Conservation (phyloP, 805 yeast species). For the Metahyphopichia silvanorum region DNA sequence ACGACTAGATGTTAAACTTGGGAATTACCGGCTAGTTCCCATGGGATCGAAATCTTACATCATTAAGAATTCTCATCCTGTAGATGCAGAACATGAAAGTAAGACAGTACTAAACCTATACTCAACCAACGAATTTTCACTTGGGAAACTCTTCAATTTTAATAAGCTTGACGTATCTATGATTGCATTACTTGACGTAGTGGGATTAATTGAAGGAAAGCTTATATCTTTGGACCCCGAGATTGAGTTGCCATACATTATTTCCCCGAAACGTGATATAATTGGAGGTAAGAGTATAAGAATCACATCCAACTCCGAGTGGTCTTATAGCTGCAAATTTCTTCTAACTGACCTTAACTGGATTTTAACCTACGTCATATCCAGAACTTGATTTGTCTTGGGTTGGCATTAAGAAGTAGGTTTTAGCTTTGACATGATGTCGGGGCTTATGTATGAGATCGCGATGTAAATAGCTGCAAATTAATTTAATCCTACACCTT, state of each 20-base stretch:
- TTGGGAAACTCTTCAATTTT: slow-evolving; percentile 69
- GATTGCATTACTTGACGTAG: slow-evolving; percentile 69
- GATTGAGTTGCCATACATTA: slow-evolving; percentile 70
- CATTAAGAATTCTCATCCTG: slow-evolving; percentile 45
- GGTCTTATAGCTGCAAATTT: slow-evolving; percentile 89
- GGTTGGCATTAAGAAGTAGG: too few relatives aligned
- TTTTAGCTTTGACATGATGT: too few relatives aligned
- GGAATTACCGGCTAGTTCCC: slow-evolving; percentile 67
- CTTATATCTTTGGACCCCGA: slow-evolving; percentile 46
- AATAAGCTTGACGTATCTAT: slow-evolving; percentile 77
- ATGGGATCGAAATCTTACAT: slow-evolving; percentile 83
- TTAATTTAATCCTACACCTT: too few relatives aligned
- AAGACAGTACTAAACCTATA: slow-evolving; percentile 52
- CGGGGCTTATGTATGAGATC: too few relatives aligned
- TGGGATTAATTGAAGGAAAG: slow-evolving; percentile 47
- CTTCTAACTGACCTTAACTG: slow-evolving; percentile 76
- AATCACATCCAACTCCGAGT: slow-evolving; percentile 68
- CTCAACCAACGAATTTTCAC: slow-evolving; percentile 69
- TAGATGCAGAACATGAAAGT: not conserved
- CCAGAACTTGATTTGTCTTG: too few relatives aligned
- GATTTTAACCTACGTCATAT: slow-evolving; percentile 76
- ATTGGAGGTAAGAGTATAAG: slow-evolving; percentile 79
- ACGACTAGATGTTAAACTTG: slow-evolving; percentile 52
- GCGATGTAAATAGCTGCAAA: too few relatives aligned
- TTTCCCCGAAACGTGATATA: slow-evolving; percentile 52